Conservation (phyloP, 352 stramenopile species). For the Pilasporangium apinafurcum region DNA sequence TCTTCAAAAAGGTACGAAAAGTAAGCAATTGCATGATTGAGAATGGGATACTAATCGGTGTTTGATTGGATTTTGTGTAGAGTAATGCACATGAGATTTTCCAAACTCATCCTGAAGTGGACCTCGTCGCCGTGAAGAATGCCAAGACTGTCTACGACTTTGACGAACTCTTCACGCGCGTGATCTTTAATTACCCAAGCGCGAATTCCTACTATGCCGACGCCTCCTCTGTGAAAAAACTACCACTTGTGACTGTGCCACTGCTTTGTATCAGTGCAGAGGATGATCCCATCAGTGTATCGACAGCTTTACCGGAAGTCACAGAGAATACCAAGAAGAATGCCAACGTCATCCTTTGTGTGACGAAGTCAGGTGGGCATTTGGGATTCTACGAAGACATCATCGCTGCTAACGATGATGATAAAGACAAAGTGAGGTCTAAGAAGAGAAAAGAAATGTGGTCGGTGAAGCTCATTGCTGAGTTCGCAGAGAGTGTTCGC, state of each 20-base stretch:
- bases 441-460: constrained; percentile 11
- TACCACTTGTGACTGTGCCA: constrained; percentile 29
- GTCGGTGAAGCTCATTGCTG: constrained; percentile 28
- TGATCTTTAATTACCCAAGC: constrained; percentile 40
- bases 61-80: too few species aligned
- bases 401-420: constrained; percentile 3
- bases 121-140: constrained; percentile 29
- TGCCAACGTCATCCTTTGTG: constrained; percentile 37
- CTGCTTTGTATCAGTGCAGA: constrained; percentile 44
- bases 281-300: constrained; percentile 48
- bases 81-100: constrained; percentile 67
- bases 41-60: neutral
- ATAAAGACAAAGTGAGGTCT: neutral
- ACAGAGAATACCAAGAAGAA: constrained; percentile 28
- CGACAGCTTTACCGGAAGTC: constrained; percentile 11
- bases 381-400: constrained; percentile 35
- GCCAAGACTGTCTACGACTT: constrained; percentile 44
- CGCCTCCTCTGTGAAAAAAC: constrained; percentile 21
- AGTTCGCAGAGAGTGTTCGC: constrained; percentile 26
- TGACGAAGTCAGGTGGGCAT: constrained; percentile 38
- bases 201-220: constrained; percentile 40
- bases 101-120: constrained; percentile 26
- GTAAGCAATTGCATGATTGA: neutral
- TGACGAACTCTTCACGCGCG: constrained; percentile 55
- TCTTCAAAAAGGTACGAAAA: constrained; percentile 26